Percentiles rank a stretch among this genome's conserved stretches.
These are phyloP conservation scores for Yarrowia sp. DNA, from an alignment of 805 yeast genomes.

Conservation along the genomic window DNA sequence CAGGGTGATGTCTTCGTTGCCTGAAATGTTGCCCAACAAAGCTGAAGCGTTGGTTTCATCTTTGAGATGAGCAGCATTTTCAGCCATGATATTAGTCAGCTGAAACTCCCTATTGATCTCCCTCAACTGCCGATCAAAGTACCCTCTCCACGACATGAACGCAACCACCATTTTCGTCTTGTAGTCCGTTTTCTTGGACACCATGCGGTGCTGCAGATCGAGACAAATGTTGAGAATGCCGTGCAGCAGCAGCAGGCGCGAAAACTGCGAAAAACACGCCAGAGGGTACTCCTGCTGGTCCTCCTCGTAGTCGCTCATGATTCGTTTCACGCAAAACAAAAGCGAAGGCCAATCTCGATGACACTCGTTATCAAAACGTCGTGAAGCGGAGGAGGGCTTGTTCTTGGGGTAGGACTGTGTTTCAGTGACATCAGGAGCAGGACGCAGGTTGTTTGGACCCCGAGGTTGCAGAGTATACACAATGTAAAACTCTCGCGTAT, in stretches of 20 bases:
- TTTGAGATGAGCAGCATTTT: slow-evolving; percentile 7
- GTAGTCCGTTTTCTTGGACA: slow-evolving; percentile 40
- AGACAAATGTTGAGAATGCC: slow-evolving; percentile 41
- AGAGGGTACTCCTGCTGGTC: slow-evolving; percentile 39
- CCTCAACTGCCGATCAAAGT: slow-evolving; percentile 42
- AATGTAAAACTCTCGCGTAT: slow-evolving; percentile 28
- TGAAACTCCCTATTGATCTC: slow-evolving; percentile 28
- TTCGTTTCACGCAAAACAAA: slow-evolving; percentile 37
- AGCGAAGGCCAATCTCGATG: slow-evolving; percentile 41
- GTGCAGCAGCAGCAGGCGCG: slow-evolving; percentile 43
- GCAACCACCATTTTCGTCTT: slow-evolving; percentile 39
- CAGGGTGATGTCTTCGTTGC: slow-evolving; percentile 27
- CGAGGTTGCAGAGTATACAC: slow-evolving; percentile 27
- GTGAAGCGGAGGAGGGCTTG: slow-evolving; percentile 6
- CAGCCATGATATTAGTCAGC: slow-evolving; percentile 20
- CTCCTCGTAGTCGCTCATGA: slow-evolving; percentile 39
- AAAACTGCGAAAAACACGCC: slow-evolving; percentile 42
- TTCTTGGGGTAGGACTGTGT: slow-evolving; percentile 18
- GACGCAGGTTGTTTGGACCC: slow-evolving; percentile 24
- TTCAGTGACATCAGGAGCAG: slow-evolving; percentile 21
- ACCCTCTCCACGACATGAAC: slow-evolving; percentile 41
- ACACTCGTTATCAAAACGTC: slow-evolving; percentile 1
- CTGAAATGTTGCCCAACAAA: slow-evolving; percentile 25
- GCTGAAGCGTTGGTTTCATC: slow-evolving; percentile 27
- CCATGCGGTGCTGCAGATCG: slow-evolving; percentile 41